Base-by-base conservation (phyloP, 768 basidiomycete species). In the Russula brevipes region DNA sequence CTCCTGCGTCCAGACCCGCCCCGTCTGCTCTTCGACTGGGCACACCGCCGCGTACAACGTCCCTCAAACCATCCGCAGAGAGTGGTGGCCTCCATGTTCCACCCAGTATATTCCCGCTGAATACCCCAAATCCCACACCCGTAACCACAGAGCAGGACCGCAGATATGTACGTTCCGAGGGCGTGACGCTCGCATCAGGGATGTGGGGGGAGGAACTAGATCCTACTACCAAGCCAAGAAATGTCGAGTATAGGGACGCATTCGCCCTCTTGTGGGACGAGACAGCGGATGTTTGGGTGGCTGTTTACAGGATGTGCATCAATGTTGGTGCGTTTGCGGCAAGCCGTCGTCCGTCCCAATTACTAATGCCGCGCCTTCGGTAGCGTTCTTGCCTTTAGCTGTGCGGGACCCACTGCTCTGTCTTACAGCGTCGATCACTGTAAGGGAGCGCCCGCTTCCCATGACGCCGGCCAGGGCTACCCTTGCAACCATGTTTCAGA, bases 101-200 rank as follows among this genome's bases (percentile, higher is more conserved):
- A n/a, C 86, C 88, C 1, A 85, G 87, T 3, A 87, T 91, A 69
- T 82, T 88, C 66, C 91, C 91, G 35, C 92, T 92, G 1, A 78
- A 78, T 56, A 97, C 94, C 0, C 94, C 94, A 0, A 86, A 88
- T 71, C 94, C 94, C 1, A 87, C 86, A 16, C 94, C 94, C 1
- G 77, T 82, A 0, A 86, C 89, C 33, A 79, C 82, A 0, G 85
- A 87, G 38, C 79, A 82, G 16, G 94, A 97, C 73, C 80, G 82
- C 49, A 81, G 84, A 71, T 97, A 95, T 71, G 84, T 85, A 1
- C 81, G 83, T 36, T 80, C 89, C 0, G 90, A 94, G 69, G 94
- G 94, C 0, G 86, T 88, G 0, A 73, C 85, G 5, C 80, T 95
- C 12, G 78, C 85, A 50, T 81, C 88, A 1, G 81, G 79, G 55